Conservation (phyloP, 2,329 filamentous ascomycete species). For the Cladophialophora immunda region DNA sequence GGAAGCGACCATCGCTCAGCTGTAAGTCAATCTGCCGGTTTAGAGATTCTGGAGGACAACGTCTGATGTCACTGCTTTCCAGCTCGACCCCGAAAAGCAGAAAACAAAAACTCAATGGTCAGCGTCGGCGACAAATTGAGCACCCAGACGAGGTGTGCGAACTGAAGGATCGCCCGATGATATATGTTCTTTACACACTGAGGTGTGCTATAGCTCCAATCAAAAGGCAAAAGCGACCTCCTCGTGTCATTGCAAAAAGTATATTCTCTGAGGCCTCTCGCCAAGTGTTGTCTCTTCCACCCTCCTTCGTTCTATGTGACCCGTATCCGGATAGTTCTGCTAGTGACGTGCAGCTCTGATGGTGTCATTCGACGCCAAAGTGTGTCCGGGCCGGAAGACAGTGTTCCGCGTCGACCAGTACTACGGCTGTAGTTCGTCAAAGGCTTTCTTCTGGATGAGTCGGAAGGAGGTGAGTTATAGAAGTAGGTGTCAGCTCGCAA, state of each 20-base stretch:
- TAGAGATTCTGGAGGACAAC: not conserved
- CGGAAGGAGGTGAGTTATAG: not conserved
- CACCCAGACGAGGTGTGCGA: not conserved
- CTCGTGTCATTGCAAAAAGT: constrained; percentile 6
- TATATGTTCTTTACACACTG: constrained; percentile 4
- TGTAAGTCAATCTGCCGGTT: constrained; percentile 17
- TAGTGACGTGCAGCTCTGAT: not conserved
- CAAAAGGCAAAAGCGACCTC: not conserved
- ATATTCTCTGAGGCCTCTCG: not conserved
- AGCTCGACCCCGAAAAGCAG: constrained; percentile 27
- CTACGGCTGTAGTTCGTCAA: not conserved
- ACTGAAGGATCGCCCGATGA: constrained; percentile 6
- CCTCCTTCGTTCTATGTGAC: not conserved
- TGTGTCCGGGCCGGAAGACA: not conserved
- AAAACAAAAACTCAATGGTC: constrained; percentile 31
- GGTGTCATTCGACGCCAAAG: not conserved
- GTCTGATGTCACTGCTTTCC: constrained; percentile 14
- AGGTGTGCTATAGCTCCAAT: constrained; percentile 15
- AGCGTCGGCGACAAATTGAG: constrained; percentile 7
- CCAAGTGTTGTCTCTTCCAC: not conserved
- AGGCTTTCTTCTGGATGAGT: not conserved
- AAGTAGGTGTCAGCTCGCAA: not conserved
- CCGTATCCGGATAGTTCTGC: not conserved
- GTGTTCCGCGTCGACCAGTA: not conserved
- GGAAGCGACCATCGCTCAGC: constrained; percentile 19